A percentile compares a stretch with the other conserved stretches of the same genome.
Evolutionary conservation across 768 basidiomycete genomes (phyloP).

Genomic region (Tricholoma flavovirens): DNA sequence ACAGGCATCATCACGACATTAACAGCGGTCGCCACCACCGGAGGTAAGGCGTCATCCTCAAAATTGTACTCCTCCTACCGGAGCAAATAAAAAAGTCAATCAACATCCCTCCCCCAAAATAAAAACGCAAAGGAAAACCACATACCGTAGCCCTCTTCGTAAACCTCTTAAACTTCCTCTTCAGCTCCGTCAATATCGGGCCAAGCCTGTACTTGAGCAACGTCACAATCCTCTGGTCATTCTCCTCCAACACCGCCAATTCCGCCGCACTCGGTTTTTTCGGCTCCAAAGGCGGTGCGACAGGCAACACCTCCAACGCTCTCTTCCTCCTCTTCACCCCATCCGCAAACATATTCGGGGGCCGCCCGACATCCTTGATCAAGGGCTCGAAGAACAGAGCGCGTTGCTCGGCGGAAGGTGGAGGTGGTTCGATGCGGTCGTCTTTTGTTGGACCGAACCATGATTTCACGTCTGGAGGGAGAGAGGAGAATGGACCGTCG

Average conservation of each 20-base stretch:
- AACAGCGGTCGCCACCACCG: conserved; percentile 5
- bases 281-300: conserved; percentile 89
- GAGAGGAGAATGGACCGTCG: conserved; percentile 62
- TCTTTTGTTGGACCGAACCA: conserved; percentile 86
- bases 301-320: conserved; percentile 76
- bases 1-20: conserved; percentile 33
- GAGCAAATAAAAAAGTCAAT: not conserved
- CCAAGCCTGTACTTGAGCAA: conserved; percentile 88
- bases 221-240: conserved; percentile 71
- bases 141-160: conserved; percentile 73
- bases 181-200: conserved; percentile 81
- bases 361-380: conserved; percentile 60
- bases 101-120: too few relatives aligned
- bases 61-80: conserved; percentile 72
- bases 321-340: conserved; percentile 80
- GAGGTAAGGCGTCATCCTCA: conserved; percentile 25
- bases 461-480: conserved; percentile 76
- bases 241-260: conserved; percentile 75
- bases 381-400: conserved; percentile 72
- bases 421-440: conserved; percentile 61
- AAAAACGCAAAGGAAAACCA: not conserved
- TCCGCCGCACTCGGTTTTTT: conserved; percentile 77
- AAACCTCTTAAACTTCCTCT: conserved; percentile 89
- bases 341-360: conserved; percentile 87
- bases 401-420: conserved; percentile 53